Base-by-base conservation (phyloP, 805 yeast species). In the Yarrowia yakushimensis region DNA sequence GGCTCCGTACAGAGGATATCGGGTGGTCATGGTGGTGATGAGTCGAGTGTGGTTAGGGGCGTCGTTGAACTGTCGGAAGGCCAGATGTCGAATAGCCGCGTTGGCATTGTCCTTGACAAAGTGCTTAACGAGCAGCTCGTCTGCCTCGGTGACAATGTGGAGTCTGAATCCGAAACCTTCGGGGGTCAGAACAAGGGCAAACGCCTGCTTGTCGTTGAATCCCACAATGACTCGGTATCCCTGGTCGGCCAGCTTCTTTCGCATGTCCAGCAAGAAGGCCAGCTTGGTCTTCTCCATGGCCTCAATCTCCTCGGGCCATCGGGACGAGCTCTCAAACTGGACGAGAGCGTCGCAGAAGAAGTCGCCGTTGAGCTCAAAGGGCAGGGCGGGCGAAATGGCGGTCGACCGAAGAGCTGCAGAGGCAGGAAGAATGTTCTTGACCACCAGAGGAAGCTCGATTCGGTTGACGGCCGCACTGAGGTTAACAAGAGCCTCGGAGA, bases 241-340 rank as follows among this genome's bases (percentile, higher is more conserved):
- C 63, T 78, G 76, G 8, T 71, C 62, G 7, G 74, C 69, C 20
- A 82, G 64, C 25, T 70, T 71, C 54, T 82, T 82, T 59, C 83
- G 81, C 22, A 92, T 82, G 68, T 87, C 87, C 61, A 94, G 72
- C 68, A 93, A 76, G 67, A 94, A 90, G 8, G 98, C 98, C 31
- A 96, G 83, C 71, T 94, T 94, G 15, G 96, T 87, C 69, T 87
- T 86, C 72, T 94, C 98, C 62, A 91, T 76, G 1, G 97, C 91
- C 39, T 79, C 76, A 6, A 90, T 72, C 72, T 94, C 97, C 73
- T 89, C 96, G 2, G 99, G 99, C 99, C 99, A 94, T 72, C 85
- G 85, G n/a, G 83, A 80, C 1, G 97, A 89, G 3, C 88, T 78
- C 75, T 94, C 99, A 73, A 94, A 90, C 73, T 92, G 96, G 36